Base-by-base conservation (phyloP, 192 early-diverging fungal genomes). In the Backusella macrospora region DNA sequence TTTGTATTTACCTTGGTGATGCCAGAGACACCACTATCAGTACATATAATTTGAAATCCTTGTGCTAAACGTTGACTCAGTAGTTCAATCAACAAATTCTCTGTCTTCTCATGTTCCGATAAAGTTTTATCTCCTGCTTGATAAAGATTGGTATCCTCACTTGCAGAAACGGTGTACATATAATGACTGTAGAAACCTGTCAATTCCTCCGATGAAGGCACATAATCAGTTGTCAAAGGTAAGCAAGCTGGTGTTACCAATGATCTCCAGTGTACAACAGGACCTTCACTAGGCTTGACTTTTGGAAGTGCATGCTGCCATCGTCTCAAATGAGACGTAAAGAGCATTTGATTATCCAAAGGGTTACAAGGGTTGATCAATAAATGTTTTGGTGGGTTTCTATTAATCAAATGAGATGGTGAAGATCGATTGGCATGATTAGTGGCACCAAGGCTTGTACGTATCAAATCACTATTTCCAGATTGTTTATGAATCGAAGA, bases 271-370 rank as follows among this genome's bases (percentile, higher is more conserved):
- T 96, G 83, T 18, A 90, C 84, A 71, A 89, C 80, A 46, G 89
- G 86, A 65, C 89, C 83, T 62, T 84, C 77, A 70, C 80, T 78
- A 37, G 75, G 81, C 52, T 82, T 79, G 9, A 84, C 62, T 62
- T 86, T 89, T 7, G 94, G 93, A 71, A 95, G 93, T 1, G 95
- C 90, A 72, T 95, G 92, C n/a, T 94, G 87, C 97, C 97, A 99
- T 10, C 94, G 91, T 65, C 90, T 76, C 34, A 92, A 78, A 70
- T 95, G 87, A 52, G 87, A 89, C 3, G 88, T 90, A 67, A 84
- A 84, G 34, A 84, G 84, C 6, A 85, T 80, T 34, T 82, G 72
- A 21, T 85, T 83, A 44, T 85, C 80, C 29, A 80, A 79, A 0
- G 93, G 91, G 47, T 92, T 95, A 78, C 87, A 92, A 6, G 95